Evolutionary conservation across 345 rosid species (phyloP).

Genomic region (Lenwebbia sp.): DNA sequence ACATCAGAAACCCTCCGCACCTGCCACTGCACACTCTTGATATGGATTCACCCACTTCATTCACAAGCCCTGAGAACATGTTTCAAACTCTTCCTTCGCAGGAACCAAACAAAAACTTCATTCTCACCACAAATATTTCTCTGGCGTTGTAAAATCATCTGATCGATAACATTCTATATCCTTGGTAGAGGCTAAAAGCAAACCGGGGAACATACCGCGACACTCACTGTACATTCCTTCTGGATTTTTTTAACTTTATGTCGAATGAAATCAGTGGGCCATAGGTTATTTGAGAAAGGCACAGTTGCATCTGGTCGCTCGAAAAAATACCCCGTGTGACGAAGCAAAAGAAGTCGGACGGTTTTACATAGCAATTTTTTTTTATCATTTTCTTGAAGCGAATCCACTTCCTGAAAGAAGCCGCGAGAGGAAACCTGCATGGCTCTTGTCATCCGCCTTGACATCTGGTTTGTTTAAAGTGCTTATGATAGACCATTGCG

Average conservation of each 20-base stretch:
- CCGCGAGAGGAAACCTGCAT: conserved; percentile 56
- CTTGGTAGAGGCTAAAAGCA: neutral
- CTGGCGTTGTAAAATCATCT: neutral
- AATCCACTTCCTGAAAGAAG: conserved; percentile 68
- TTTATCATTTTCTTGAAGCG: neutral
- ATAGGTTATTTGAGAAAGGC: neutral
- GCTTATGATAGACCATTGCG: conserved; percentile 78
- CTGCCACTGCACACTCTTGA: neutral
- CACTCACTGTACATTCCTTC: neutral
- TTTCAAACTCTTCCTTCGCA: neutral
- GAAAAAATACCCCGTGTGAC: neutral
- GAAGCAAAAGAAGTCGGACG: neutral
- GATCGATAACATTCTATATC: neutral
- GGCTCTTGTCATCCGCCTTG: conserved; percentile 10
- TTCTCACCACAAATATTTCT: neutral
- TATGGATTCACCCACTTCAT: neutral
- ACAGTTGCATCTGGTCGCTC: neutral
- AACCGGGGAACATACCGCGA: neutral
- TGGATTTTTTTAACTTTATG: neutral
- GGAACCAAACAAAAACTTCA: neutral
- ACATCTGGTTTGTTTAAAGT: conserved; percentile 33
- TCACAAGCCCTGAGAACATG: neutral
- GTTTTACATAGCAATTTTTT: neutral
- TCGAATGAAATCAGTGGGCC: neutral
- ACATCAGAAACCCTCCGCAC: neutral